Evolutionary conservation across 495 filamentous ascomycete genomes (phyloP).

Genomic region (Articulospora tetracladia): DNA sequence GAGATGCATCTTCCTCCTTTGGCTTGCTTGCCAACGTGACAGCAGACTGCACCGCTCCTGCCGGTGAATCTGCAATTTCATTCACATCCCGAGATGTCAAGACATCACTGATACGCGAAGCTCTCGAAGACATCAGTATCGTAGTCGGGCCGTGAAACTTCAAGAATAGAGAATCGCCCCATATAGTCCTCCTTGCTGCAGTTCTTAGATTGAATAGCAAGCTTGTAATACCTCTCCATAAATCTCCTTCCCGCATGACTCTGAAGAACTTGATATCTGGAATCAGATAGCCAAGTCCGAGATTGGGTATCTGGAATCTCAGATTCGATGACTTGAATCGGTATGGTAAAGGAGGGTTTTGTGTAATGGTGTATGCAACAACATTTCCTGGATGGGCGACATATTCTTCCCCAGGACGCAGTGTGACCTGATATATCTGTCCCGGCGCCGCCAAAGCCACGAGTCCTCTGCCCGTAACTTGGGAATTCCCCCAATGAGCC

Average conservation of each 20-base stretch:
- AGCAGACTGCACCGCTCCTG: constrained; percentile 48
- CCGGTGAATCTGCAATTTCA: constrained; percentile 75
- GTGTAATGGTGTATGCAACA: constrained; percentile 78
- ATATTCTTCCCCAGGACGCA: constrained; percentile 80
- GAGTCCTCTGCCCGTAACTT: constrained; percentile 81
- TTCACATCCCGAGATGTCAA: constrained; percentile 73
- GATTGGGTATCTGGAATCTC: constrained; percentile 72
- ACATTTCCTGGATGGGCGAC: constrained; percentile 84
- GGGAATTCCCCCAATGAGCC: constrained; percentile 86
- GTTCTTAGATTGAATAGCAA: constrained; percentile 65
- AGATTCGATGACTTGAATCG: constrained; percentile 75
- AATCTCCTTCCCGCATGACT: constrained; percentile 60
- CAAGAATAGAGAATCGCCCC: constrained; percentile 90
- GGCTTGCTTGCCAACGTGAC: constrained; percentile 40
- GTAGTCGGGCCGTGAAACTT: constrained; percentile 83
- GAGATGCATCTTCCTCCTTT: constrained; percentile 23
- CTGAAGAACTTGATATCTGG: constrained; percentile 66
- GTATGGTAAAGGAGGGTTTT: constrained; percentile 72
- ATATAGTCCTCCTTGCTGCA: constrained; percentile 74
- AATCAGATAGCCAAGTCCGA: constrained; percentile 48
- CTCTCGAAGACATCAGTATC: constrained; percentile 80
- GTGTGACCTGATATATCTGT: constrained; percentile 75
- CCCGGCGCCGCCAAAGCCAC: constrained; percentile 80
- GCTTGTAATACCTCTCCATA: constrained; percentile 62
- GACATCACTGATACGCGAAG: constrained; percentile 68